Conservation (phyloP, 495 filamentous ascomycete species). For the Podospora bellae-mahoneyi region DNA sequence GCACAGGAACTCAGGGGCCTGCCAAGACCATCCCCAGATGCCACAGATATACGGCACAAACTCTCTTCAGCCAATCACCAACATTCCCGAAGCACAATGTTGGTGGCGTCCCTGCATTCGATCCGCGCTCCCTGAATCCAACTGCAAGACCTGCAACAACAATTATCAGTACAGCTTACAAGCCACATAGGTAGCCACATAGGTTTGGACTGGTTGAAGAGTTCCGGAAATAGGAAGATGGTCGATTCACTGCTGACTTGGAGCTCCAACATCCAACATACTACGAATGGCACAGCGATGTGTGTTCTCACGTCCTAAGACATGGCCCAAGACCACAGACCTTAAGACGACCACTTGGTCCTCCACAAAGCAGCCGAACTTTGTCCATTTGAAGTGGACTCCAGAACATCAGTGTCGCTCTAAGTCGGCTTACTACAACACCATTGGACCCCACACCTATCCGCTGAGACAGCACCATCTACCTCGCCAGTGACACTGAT, state of each 20-base stretch:
- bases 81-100: not conserved
- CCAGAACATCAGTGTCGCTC: not conserved
- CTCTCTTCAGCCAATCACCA: not conserved
- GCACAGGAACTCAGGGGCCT: not conserved
- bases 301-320: not conserved
- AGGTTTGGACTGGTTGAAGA: not conserved
- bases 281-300: not conserved
- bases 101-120: not conserved
- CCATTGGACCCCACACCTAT: not conserved
- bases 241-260: not conserved
- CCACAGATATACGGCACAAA: not conserved
- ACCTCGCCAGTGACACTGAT: not conserved
- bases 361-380: not conserved
- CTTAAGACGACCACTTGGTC: not conserved
- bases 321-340: not conserved
- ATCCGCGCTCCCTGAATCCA: not conserved
- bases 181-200: not conserved
- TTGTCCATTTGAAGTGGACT: not conserved
- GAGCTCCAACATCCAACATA: not conserved
- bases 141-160: conserved; percentile 1
- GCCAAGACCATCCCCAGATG: not conserved
- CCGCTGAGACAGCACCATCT: not conserved
- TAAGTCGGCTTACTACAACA: not conserved
- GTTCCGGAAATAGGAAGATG: not conserved
- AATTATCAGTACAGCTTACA: not conserved